Base-by-base conservation (phyloP, 1,284 basidiomycete genomes). In the Trametes pubescens region DNA sequence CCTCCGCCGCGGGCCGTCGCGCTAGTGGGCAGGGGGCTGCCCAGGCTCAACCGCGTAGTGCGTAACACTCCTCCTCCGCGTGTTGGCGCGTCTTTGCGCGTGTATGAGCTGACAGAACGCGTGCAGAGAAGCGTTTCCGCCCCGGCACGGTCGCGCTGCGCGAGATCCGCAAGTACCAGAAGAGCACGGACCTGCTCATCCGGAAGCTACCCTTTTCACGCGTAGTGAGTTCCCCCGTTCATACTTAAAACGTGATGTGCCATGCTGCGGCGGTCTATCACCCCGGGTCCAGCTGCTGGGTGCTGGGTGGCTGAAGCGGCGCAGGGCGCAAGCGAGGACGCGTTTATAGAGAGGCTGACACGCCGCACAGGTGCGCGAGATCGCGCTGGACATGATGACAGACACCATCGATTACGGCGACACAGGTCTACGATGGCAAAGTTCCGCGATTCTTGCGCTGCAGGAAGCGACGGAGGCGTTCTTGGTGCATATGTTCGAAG, bases 391-490 rank as follows among this genome's bases (percentile, higher is more conserved):
- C 73, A 90, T 96, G 88, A 89, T 86, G 61, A 94, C 93, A 13
- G 86, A 90, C 71, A 84, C 86, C 75, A 87, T 88, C 61, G 84
- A 83, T 35, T 80, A 88, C 64, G 80, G 80, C 63, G 83, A 83
- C 21, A 74, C 81, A 0, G 91, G 87, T 46, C 78, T 98, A 59
- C 84, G 96, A 52, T 98, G 96, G 96, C 96, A 98, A 77, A 92
- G 87, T 65, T 93, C 93, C 13, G 96, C 96, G 5, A 84, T 98
- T 59, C 76, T 95, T 65, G 96, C 96, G 2, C 78, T 98, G 62
- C 96, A 98, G 74, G 96, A 98, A 79, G 96, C 96, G 10, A 94
- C 95, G 29, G 96, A 98, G 78, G 95, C 96, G 16, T 98, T 89
- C 72, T 82, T 98, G 14, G 93, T 98, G 16, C 95, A 98, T 79